A percentile compares a stretch with the other conserved stretches of the same genome.
phyloP scores from a whole-genome alignment of 176 grass and related monocot species.

The Eleusine indica region DNA sequence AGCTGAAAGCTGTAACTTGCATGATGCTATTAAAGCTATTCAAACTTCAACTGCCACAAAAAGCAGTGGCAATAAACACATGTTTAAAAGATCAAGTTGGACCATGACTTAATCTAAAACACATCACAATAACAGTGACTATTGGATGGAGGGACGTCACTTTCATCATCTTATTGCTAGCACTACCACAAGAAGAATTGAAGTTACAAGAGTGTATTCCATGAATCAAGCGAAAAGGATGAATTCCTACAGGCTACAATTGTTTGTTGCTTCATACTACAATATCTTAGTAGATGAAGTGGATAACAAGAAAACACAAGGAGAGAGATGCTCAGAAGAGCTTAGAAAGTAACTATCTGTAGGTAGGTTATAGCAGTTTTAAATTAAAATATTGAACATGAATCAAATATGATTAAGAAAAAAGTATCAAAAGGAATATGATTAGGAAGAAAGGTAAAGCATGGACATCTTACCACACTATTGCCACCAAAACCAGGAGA shows the following conservation, averaged over 20 bases:
- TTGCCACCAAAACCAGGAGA: constrained; percentile 80
- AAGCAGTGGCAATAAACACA: constrained; percentile 42
- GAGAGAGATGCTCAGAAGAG: constrained; percentile 6
- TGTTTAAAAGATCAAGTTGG: constrained; percentile 35
- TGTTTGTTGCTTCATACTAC: constrained; percentile 23
- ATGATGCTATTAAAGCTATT: constrained; percentile 33
- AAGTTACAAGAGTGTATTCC: constrained; percentile 17
- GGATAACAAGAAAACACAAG: constrained; percentile 44
- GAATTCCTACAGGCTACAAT: constrained; percentile 5
- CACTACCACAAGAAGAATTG: constrained; percentile 22
- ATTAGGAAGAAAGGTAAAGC: constrained; percentile 30
- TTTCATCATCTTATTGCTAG: constrained; percentile 33
- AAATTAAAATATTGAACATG: constrained; percentile 22
- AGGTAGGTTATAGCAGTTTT: constrained; percentile 37
- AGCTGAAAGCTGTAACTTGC: constrained; percentile 32
- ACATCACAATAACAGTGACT: constrained; percentile 36
- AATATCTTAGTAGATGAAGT: constrained; percentile 19
- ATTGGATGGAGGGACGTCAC: constrained; percentile 37
- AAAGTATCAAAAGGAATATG: constrained; percentile 27
- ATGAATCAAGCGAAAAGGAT: constrained; percentile 17
- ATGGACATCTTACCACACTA: constrained; percentile 69
- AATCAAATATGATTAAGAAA: constrained; percentile 7
- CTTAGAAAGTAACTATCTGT: not conserved
- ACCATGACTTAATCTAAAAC: constrained; percentile 40
- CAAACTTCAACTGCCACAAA: constrained; percentile 21